phyloP scores from a whole-genome alignment of 139 green algal species.

The Tetratostichococcus sp. region DNA sequence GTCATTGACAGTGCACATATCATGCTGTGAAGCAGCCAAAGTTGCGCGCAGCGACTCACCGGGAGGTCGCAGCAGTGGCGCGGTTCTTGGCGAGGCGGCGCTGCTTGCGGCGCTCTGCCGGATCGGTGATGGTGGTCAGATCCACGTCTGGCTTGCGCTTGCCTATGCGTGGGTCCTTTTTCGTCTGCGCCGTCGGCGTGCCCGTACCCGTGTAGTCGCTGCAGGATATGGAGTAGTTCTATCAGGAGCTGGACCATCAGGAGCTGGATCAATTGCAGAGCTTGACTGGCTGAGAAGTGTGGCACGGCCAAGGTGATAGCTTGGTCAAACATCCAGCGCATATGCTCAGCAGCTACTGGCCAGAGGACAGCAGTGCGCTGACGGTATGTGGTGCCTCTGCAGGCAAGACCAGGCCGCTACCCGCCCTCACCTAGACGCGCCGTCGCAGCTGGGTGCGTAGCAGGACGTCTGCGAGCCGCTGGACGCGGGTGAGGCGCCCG shows the following conservation, averaged over 20 bases:
- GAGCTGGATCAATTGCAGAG: too few relatives aligned
- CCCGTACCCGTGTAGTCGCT: neutral
- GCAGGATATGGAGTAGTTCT: too few relatives aligned
- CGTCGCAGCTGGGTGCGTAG: neutral
- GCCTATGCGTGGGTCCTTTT: neutral
- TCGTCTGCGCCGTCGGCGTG: neutral
- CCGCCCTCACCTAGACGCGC: neutral
- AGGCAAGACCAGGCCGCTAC: too few relatives aligned
- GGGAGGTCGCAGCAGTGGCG: constrained; percentile 27
- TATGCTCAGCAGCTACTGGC: too few relatives aligned
- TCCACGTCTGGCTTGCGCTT: constrained; percentile 14
- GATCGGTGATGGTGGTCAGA: constrained; percentile 16
- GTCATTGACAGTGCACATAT: too few relatives aligned
- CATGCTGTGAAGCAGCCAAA: too few relatives aligned
- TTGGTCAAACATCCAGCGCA: too few relatives aligned
- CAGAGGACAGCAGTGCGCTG: too few relatives aligned
- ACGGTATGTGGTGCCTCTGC: too few relatives aligned
- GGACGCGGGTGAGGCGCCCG: neutral
- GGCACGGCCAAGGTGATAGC: too few relatives aligned
- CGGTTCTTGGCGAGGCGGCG: constrained; percentile 29
- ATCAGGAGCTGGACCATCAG: too few relatives aligned
- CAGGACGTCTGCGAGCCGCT: neutral
- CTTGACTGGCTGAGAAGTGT: too few relatives aligned
- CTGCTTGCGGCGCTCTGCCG: constrained; percentile 25
- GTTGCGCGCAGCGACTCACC: constrained; percentile 9